Conservation (phyloP, 2,329 filamentous ascomycete genomes). For the Ophiosphaerella narmari region DNA sequence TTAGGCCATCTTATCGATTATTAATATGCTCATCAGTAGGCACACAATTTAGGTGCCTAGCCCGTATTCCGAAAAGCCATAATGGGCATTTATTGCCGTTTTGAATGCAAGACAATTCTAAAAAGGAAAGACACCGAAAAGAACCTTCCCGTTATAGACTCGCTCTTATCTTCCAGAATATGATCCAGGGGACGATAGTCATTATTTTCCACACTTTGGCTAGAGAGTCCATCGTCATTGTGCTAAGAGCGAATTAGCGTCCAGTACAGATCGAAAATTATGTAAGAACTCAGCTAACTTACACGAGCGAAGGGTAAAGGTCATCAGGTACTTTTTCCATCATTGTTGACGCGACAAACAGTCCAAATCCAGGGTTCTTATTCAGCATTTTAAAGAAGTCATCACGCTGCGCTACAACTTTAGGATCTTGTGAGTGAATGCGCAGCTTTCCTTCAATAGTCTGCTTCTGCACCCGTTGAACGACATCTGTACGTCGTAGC, state of each 20-base stretch:
- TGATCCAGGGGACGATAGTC: not conserved
- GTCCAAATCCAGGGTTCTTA: not conserved
- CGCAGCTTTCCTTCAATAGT: not conserved
- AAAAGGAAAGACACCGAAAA: too few relatives aligned
- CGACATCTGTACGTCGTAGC: not conserved
- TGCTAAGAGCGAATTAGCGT: not conserved
- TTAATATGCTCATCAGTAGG: too few relatives aligned
- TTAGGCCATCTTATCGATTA: too few relatives aligned
- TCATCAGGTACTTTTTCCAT: not conserved
- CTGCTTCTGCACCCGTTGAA: not conserved
- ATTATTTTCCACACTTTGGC: not conserved
- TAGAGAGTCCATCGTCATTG: not conserved
- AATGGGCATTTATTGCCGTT: too few relatives aligned
- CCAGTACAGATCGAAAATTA: not conserved
- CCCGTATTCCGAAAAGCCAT: too few relatives aligned
- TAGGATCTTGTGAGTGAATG: constrained; percentile 1
- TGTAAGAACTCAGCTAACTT: not conserved
- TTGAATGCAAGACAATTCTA: too few relatives aligned
- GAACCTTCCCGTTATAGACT: not conserved
- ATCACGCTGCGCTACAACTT: not conserved
- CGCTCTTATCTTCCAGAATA: not conserved
- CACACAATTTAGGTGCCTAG: too few relatives aligned
- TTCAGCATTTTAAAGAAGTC: constrained; percentile 1
- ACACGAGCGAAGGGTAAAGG: not conserved
- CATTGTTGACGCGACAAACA: constrained; percentile 1